Conservation (phyloP, 495 filamentous ascomycete genomes). For the Alectoria sarmentosa region DNA sequence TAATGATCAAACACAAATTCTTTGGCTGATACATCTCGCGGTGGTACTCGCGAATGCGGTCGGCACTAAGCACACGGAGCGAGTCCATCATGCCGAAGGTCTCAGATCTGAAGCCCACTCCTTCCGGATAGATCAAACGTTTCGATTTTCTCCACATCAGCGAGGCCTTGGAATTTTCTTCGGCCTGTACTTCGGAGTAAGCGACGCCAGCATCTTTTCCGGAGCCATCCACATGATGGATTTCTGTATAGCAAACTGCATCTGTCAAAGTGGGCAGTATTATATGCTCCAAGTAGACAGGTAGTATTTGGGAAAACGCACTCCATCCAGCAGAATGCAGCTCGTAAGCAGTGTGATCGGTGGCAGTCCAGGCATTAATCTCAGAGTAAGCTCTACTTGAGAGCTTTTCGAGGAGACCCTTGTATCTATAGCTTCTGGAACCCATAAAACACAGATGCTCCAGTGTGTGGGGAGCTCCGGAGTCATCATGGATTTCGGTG, state of each 20-base stretch:
- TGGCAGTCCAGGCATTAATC: slow-evolving; percentile 92
- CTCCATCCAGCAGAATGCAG: slow-evolving; percentile 94
- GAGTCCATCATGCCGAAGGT: slow-evolving; percentile 96
- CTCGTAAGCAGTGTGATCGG: slow-evolving; percentile 92
- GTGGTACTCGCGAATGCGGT: slow-evolving; percentile 88
- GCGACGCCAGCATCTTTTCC: slow-evolving; percentile 97
- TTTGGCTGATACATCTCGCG: slow-evolving; percentile 97
- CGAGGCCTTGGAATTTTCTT: slow-evolving; percentile 74
- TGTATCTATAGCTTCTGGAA: slow-evolving; percentile 87
- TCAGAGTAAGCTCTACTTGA: slow-evolving; percentile 85
- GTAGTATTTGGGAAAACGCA: slow-evolving; percentile 88
- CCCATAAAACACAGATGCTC: slow-evolving; percentile 99
- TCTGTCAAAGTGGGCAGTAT: slow-evolving; percentile 88
- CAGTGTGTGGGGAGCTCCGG: slow-evolving; percentile 88
- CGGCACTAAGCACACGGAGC: slow-evolving; percentile 73
- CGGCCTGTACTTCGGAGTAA: slow-evolving; percentile 97
- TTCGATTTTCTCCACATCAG: slow-evolving; percentile 77
- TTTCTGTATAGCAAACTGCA: slow-evolving; percentile 88
- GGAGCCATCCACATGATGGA: slow-evolving; percentile 87
- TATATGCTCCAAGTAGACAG: slow-evolving; percentile 93
- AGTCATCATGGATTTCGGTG: slow-evolving; percentile 96
- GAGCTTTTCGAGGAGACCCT: slow-evolving; percentile 89
- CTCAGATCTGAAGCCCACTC: slow-evolving; percentile 89
- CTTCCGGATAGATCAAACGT: slow-evolving; percentile 77
- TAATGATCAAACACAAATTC: slow-evolving; percentile 83